These are phyloP conservation scores for Pythium brachiatum DNA, from an alignment of 352 stramenopile genomes.

Conservation along the genomic window DNA sequence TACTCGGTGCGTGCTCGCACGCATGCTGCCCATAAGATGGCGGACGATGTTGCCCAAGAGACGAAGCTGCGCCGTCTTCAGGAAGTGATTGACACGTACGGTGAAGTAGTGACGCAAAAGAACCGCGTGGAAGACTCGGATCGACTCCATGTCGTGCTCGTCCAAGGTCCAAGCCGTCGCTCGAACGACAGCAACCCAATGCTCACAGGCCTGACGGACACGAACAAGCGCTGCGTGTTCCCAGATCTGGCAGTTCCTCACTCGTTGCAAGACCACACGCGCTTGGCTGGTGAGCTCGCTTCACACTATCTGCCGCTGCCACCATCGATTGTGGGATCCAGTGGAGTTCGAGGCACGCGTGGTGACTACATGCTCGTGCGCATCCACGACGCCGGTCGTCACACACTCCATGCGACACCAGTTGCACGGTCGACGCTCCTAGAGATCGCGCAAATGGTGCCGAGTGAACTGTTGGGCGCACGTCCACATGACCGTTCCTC, in stretches of 20 bases:
- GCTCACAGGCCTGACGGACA: slow-evolving; percentile 85
- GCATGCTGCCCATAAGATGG: slow-evolving; percentile 92
- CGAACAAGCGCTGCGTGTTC: slow-evolving; percentile 90
- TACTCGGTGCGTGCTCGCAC: slow-evolving; percentile 97
- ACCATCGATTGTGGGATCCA: slow-evolving; percentile 13
- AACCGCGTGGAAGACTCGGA: slow-evolving; percentile 91
- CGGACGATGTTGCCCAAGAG: slow-evolving; percentile 94
- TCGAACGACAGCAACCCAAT: slow-evolving; percentile 70
- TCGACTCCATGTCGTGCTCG: slow-evolving; percentile 93
- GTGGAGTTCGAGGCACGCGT: slow-evolving; percentile 44
- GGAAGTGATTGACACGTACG: slow-evolving; percentile 96
- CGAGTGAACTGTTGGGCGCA: slow-evolving; percentile 54
- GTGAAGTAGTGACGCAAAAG: slow-evolving; percentile 87
- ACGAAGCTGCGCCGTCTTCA: slow-evolving; percentile 95
- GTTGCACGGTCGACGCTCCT: slow-evolving; percentile 71
- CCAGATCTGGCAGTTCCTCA: slow-evolving; percentile 47
- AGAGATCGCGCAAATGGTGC: slow-evolving; percentile 54
- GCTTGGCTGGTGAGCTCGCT: slow-evolving; percentile 34
- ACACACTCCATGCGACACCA: slow-evolving; percentile 82
- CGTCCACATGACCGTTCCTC: slow-evolving; percentile 26
- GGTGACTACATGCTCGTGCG: slow-evolving; percentile 86
- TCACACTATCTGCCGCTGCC: slow-evolving; percentile 48
- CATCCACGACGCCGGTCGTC: slow-evolving; percentile 71
- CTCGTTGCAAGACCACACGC: slow-evolving; percentile 47
- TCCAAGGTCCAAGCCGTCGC: slow-evolving; percentile 91